These are phyloP conservation scores for Erodium moschatum DNA, from an alignment of 441 rosid species.

Conservation along the genomic window DNA sequence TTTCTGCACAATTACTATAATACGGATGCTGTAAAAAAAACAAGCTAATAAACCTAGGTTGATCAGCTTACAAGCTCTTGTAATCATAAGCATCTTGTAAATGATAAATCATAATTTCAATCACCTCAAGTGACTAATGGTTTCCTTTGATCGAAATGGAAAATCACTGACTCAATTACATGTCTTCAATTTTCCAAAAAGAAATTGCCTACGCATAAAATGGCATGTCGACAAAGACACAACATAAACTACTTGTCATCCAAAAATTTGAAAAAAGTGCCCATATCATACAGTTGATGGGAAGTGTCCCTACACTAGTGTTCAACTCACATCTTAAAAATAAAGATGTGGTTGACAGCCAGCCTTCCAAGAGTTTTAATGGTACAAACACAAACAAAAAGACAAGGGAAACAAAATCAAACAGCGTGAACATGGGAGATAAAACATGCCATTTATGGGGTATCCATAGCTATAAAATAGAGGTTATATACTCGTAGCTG, in stretches of 20 bases:
- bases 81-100: not conserved
- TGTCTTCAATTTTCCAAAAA: not conserved
- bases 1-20: too few relatives aligned
- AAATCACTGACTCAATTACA: not conserved
- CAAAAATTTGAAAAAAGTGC: not conserved
- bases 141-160: not conserved
- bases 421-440: not conserved
- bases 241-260: not conserved
- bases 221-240: not conserved
- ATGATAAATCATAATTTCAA: not conserved
- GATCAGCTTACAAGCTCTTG: not conserved
- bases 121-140: not conserved
- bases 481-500: not conserved
- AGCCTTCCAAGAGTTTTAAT: not conserved
- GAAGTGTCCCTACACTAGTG: not conserved
- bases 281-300: not conserved
- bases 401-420: not conserved
- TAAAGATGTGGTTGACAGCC: not conserved
- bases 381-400: not conserved
- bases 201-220: not conserved
- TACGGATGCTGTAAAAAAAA: too few relatives aligned
- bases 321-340: too few relatives aligned
- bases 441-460: not conserved
- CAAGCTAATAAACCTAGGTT: not conserved
- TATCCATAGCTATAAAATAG: too few relatives aligned